A percentile compares a stretch with the other conserved stretches of the same genome.
These are phyloP conservation scores for Phytophthora ramorum DNA, from an alignment of 352 stramenopile genomes.

Conservation along the genomic window DNA sequence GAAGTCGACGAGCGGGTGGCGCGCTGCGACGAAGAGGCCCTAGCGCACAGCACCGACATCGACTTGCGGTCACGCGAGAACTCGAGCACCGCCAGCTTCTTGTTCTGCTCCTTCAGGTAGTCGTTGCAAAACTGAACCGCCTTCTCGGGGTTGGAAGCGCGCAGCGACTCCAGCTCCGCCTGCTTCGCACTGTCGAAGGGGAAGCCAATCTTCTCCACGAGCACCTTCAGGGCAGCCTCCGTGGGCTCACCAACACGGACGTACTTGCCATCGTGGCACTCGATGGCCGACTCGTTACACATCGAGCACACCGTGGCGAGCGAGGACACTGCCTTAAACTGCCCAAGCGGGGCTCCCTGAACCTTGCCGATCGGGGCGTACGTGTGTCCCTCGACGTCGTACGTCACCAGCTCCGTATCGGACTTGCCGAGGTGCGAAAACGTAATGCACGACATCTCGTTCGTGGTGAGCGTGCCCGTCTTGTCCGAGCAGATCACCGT, in stretches of 20 bases:
- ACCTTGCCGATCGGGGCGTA: constrained; percentile 92
- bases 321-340: constrained; percentile 82
- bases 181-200: constrained; percentile 67
- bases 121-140: constrained; percentile 88
- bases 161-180: constrained; percentile 64
- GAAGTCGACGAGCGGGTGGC: constrained; percentile 68
- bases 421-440: constrained; percentile 73
- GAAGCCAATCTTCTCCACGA: constrained; percentile 96
- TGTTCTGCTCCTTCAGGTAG: constrained; percentile 80
- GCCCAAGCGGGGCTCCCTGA: constrained; percentile 46
- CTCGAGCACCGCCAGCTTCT: constrained; percentile 95
- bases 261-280: constrained; percentile 90
- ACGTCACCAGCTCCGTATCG: constrained; percentile 87
- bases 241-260: constrained; percentile 96
- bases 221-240: constrained; percentile 96
- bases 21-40: constrained; percentile 43
- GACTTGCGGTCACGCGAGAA: constrained; percentile 98
- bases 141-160: constrained; percentile 66
- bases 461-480: constrained; percentile 97
- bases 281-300: constrained; percentile 97
- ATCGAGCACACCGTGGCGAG: constrained; percentile 93
- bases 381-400: constrained; percentile 93
- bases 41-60: constrained; percentile 96
- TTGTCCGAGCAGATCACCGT: constrained; percentile 95
- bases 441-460: constrained; percentile 96